Evolutionary conservation across 768 basidiomycete genomes (phyloP).

Genomic region (Lactarius psammicola): DNA sequence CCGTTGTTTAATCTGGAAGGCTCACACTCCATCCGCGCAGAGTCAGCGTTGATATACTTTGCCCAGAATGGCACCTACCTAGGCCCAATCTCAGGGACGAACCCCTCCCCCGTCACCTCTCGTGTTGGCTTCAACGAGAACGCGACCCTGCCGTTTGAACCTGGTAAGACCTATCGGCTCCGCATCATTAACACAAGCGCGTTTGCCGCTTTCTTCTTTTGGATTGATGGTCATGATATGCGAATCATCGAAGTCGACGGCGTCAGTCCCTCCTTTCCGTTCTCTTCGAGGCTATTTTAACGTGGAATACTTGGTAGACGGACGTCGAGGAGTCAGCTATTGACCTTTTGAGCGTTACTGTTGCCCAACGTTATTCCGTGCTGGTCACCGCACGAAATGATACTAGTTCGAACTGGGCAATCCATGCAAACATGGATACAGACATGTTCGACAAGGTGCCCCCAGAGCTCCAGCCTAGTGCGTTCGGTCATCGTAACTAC

Average conservation of each 20-base stretch:
- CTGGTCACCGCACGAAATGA: conserved; percentile 91
- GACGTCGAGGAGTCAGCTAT: conserved; percentile 75
- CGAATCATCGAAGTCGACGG: conserved; percentile 81
- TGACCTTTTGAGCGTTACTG: conserved; percentile 70
- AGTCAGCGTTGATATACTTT: conserved; percentile 81
- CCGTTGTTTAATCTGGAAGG: not conserved
- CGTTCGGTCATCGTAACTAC: conserved; percentile 31
- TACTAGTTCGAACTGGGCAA: conserved; percentile 73
- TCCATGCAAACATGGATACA: conserved; percentile 89
- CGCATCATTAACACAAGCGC: conserved; percentile 83
- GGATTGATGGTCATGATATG: conserved; percentile 90
- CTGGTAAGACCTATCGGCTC: conserved; percentile 89
- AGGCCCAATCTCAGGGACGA: conserved; percentile 52
- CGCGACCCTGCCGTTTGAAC: conserved; percentile 75
- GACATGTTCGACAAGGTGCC: conserved; percentile 88
- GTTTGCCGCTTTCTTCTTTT: conserved; percentile 75
- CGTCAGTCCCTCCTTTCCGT: conserved; percentile 42
- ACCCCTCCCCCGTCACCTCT: conserved; percentile 45
- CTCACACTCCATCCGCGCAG: conserved; percentile 38
- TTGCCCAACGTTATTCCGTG: conserved; percentile 91
- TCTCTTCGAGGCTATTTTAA: not conserved
- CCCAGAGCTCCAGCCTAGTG: conserved; percentile 68
- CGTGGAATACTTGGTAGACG: conserved; percentile 43
- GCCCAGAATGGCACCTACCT: conserved; percentile 72
- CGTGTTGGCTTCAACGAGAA: conserved; percentile 85